A percentile compares a stretch with the other conserved stretches of the same genome.
Conservation (phyloP, 2,329 filamentous ascomycete species). For the Metarhizium rileyi region DNA sequence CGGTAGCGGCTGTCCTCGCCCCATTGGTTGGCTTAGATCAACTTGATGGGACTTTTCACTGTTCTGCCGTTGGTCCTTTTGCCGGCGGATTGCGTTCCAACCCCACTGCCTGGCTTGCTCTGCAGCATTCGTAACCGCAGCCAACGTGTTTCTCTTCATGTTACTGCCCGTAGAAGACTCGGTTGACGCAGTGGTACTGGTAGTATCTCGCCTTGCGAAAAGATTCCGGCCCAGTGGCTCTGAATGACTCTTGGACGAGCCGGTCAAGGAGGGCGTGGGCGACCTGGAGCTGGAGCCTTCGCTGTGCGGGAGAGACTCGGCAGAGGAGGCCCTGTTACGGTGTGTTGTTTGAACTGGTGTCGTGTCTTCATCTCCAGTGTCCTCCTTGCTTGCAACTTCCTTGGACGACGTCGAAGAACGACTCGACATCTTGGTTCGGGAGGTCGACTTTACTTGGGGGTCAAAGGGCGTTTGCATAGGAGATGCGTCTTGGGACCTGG, state of each 20-base stretch:
- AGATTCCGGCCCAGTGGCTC: slow-evolving; percentile 29
- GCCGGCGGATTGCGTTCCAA: slow-evolving; percentile 44
- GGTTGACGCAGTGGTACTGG: slow-evolving; percentile 25
- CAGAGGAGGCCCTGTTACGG: slow-evolving; percentile 30
- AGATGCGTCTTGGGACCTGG: slow-evolving; percentile 46
- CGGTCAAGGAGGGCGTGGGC: slow-evolving; percentile 21
- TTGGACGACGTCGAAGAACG: slow-evolving; percentile 41
- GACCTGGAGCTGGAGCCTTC: slow-evolving; percentile 16
- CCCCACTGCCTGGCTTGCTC: slow-evolving; percentile 50
- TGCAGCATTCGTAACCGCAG: slow-evolving; percentile 46
- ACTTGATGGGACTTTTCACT: slow-evolving; percentile 25
- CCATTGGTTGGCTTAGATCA: slow-evolving; percentile 60
- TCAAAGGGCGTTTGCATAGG: slow-evolving; percentile 34
- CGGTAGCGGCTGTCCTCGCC: slow-evolving; percentile 70
- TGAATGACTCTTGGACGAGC: slow-evolving; percentile 31
- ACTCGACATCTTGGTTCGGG: slow-evolving; percentile 30
- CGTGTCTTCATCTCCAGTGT: slow-evolving; percentile 19
- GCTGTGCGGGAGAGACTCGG: slow-evolving; percentile 18
- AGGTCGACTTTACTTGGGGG: slow-evolving; percentile 25
- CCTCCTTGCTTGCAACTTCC: slow-evolving; percentile 32
- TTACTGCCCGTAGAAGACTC: slow-evolving; percentile 25
- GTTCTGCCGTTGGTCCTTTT: slow-evolving; percentile 31
- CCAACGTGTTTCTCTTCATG: slow-evolving; percentile 39
- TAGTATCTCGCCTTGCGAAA: slow-evolving; percentile 29
- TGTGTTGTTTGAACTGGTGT: slow-evolving; percentile 19